Conservation (phyloP, 1,284 basidiomycete genomes). For the Sporisorium reilianum region DNA sequence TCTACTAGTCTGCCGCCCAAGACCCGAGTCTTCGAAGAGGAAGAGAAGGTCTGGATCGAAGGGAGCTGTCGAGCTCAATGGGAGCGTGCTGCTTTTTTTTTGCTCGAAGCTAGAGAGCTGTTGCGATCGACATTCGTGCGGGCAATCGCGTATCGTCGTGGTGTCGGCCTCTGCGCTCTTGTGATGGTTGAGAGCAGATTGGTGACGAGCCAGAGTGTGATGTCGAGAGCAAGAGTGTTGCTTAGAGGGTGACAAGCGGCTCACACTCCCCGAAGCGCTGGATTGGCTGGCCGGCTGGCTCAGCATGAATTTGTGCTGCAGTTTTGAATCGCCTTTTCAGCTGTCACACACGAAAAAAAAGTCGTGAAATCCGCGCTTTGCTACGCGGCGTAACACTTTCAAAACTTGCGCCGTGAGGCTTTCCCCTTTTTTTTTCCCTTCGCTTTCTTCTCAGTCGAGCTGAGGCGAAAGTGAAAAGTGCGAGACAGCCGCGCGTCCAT, state of each 20-base stretch:
- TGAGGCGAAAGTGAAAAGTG: neutral
- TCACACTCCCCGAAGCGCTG: too few relatives aligned
- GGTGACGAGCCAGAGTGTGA: too few relatives aligned
- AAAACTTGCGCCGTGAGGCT: too few relatives aligned
- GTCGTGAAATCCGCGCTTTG: neutral
- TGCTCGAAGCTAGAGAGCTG: neutral
- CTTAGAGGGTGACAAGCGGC: too few relatives aligned
- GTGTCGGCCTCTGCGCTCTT: too few relatives aligned
- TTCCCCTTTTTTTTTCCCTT: constrained; percentile 8
- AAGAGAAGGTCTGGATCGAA: neutral
- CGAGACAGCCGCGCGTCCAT: neutral
- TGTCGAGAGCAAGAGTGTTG: too few relatives aligned
- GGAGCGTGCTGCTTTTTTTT: neutral
- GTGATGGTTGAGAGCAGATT: too few relatives aligned
- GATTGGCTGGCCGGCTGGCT: too few relatives aligned
- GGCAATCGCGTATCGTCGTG: too few relatives aligned
- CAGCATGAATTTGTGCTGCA: too few relatives aligned
- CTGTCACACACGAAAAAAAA: constrained; percentile 3
- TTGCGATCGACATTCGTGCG: neutral
- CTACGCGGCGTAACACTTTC: constrained; percentile 3
- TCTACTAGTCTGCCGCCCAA: constrained; percentile 8
- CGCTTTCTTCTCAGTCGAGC: neutral
- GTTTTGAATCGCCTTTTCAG: too few relatives aligned
- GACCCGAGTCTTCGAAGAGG: neutral
- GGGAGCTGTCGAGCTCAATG: neutral